phyloP scores from a whole-genome alignment of 2,329 filamentous ascomycete genomes.

The Aschersonia sp. region DNA sequence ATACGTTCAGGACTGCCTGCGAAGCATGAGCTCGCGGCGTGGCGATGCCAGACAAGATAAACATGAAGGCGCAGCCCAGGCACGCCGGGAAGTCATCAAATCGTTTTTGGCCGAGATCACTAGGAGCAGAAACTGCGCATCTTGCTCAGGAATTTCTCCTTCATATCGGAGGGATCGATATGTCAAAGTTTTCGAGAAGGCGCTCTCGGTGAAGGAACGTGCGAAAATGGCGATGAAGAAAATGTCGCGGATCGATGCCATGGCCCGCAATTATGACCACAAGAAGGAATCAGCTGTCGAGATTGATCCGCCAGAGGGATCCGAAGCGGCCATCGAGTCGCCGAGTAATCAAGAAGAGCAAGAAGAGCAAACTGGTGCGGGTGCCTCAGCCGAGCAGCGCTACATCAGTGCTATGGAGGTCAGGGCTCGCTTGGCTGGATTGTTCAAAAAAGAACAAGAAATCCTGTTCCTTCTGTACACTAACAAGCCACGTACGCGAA shows the following conservation, averaged over 20 bases:
- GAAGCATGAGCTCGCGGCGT: slow-evolving; percentile 34
- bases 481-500: slow-evolving; percentile 49
- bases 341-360: slow-evolving; percentile 22
- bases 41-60: slow-evolving; percentile 47
- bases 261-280: slow-evolving; percentile 31
- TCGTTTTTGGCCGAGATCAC: slow-evolving; percentile 67
- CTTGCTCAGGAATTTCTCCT: slow-evolving; percentile 58
- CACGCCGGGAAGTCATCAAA: slow-evolving; percentile 62
- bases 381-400: slow-evolving; percentile 35
- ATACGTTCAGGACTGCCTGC: slow-evolving; percentile 63
- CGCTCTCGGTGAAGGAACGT: slow-evolving; percentile 59
- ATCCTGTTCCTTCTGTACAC: slow-evolving; percentile 76
- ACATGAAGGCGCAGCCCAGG: slow-evolving; percentile 70
- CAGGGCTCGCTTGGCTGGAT: slow-evolving; percentile 56
- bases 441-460: slow-evolving; percentile 82
- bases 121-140: slow-evolving; percentile 53
- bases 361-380: slow-evolving; percentile 27
- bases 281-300: slow-evolving; percentile 14
- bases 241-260: slow-evolving; percentile 55
- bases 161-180: slow-evolving; percentile 78
- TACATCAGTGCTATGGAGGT: slow-evolving; percentile 80
- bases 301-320: slow-evolving; percentile 11
- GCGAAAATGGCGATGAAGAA: slow-evolving; percentile 58
- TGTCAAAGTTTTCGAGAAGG: slow-evolving; percentile 86
- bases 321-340: slow-evolving; percentile 31